Evolutionary conservation across 176 grass and related monocot species (phyloP).

Genomic region (Aegilops speltoides): DNA sequence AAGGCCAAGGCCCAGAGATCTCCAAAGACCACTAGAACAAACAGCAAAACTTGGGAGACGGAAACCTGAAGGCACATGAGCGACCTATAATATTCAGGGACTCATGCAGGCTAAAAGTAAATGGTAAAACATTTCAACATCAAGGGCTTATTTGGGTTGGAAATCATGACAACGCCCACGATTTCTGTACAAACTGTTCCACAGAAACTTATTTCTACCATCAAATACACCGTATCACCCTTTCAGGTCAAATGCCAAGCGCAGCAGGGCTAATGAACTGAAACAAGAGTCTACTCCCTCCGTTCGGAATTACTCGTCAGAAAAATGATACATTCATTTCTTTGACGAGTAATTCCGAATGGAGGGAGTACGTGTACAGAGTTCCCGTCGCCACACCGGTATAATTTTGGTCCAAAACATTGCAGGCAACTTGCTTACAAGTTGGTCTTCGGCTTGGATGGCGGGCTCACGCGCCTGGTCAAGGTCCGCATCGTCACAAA

Average conservation of each 20-base stretch:
- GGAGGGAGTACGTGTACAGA: neutral
- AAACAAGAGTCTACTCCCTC: neutral
- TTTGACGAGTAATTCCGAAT: too few relatives aligned
- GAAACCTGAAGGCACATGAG: neutral
- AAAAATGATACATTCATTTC: too few relatives aligned
- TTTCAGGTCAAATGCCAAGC: neutral
- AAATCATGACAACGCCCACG: neutral
- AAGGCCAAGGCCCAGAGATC: too few relatives aligned
- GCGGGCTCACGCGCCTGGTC: slow-evolving; percentile 53
- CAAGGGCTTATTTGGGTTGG: neutral
- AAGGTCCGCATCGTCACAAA: slow-evolving; percentile 84
- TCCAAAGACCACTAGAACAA: too few relatives aligned
- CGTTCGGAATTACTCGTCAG: too few relatives aligned
- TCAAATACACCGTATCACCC: neutral
- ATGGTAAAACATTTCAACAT: neutral
- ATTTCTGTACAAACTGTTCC: neutral
- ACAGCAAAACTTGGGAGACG: too few relatives aligned
- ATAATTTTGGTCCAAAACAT: neutral
- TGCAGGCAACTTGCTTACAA: slow-evolving; percentile 25
- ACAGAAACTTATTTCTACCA: slow-evolving; percentile 32
- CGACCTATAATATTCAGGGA: neutral
- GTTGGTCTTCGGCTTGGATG: slow-evolving; percentile 62
- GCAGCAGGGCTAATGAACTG: neutral
- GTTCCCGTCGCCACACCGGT: neutral
- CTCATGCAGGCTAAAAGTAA: neutral